These are phyloP conservation scores for Fusarium papillatum DNA, from an alignment of 2,329 filamentous ascomycete genomes.

Conservation along the genomic window DNA sequence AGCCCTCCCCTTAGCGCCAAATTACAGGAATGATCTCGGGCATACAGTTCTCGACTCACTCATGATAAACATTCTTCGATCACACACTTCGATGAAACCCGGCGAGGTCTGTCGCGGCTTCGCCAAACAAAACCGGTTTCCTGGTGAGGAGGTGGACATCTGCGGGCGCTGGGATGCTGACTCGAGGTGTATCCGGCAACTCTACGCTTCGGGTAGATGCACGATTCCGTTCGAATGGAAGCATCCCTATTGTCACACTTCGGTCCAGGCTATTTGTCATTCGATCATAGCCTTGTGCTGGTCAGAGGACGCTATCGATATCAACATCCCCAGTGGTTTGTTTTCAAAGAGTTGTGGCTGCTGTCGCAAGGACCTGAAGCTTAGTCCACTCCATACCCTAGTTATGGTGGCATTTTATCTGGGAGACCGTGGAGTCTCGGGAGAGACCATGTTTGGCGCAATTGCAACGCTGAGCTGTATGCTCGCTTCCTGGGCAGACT, in stretches of 20 bases:
- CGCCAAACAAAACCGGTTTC: neutral
- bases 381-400: neutral
- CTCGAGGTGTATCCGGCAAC: neutral
- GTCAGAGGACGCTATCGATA: neutral
- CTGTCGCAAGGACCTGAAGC: neutral
- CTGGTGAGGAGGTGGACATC: neutral
- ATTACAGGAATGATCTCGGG: neutral
- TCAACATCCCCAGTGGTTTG: neutral
- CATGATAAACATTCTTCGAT: neutral
- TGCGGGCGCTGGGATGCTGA: neutral
- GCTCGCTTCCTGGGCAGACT: accelerated
- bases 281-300: neutral
- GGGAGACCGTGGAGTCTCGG: neutral
- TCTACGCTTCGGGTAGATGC: neutral
- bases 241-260: neutral
- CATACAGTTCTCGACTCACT: neutral
- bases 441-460: neutral
- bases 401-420: neutral
- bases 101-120: no score
- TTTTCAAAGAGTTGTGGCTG: neutral
- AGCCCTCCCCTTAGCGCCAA: no score
- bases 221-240: neutral
- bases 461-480: neutral
- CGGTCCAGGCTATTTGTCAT: neutral
- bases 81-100: neutral